Percentiles rank a stretch among this genome's conserved stretches.
Evolutionary conservation across 371 early-diverging fungal genomes (phyloP).

Genomic region (Mucor saturninus): DNA sequence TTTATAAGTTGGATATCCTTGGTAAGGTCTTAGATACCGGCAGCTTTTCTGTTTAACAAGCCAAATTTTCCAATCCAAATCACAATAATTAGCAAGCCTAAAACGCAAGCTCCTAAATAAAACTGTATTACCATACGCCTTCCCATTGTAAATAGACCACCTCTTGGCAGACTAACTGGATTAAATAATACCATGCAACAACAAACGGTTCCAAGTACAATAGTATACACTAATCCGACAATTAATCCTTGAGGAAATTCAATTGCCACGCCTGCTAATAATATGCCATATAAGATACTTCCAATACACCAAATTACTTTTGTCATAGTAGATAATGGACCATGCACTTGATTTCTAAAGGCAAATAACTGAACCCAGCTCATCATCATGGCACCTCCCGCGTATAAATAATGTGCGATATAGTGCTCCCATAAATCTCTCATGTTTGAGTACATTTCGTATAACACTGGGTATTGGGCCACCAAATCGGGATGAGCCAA

Average conservation of each 20-base stretch:
- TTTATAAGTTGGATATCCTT: constrained; percentile 79
- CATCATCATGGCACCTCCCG: constrained; percentile 61
- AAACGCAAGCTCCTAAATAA: constrained; percentile 46
- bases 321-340: constrained; percentile 26
- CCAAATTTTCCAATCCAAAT: constrained; percentile 53
- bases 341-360: constrained; percentile 50
- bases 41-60: constrained; percentile 44
- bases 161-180: constrained; percentile 25
- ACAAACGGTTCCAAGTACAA: constrained; percentile 35
- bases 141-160: constrained; percentile 50
- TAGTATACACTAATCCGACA: constrained; percentile 46
- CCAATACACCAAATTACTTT: constrained; percentile 41
- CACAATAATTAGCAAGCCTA: constrained; percentile 51
- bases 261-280: constrained; percentile 52
- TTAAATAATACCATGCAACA: constrained; percentile 31
- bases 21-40: constrained; percentile 43
- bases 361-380: constrained; percentile 59
- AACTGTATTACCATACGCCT: constrained; percentile 54
- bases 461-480: constrained; percentile 40
- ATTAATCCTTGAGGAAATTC: constrained; percentile 49
- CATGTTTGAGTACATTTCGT: constrained; percentile 58
- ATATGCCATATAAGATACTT: constrained; percentile 39
- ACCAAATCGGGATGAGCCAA: constrained; percentile 40
- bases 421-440: constrained; percentile 60
- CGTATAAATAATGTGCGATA: constrained; percentile 67